Base-by-base conservation (phyloP, 176 grass and related monocot species). In the Triticum urartu region DNA sequence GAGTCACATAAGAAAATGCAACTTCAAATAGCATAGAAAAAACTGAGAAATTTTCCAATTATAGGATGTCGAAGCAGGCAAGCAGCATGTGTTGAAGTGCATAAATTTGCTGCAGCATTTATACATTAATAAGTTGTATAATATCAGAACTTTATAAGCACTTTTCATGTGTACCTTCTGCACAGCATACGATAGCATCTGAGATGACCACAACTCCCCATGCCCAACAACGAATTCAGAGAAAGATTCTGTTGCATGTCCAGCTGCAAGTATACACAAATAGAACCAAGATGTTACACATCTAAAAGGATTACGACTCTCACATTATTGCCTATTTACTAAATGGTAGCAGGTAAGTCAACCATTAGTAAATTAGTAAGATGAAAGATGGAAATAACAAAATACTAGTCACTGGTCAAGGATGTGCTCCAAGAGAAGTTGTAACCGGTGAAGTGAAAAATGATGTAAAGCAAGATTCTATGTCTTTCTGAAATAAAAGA, bases 181-280 rank as follows among this genome's bases (percentile, higher is more conserved):
- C 88, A 99, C 95, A 35, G 87, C 92, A 91, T 88, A 93, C 2
- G 92, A 96, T 63, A 99, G 43, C 97, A 99, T 94, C 68, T 96
- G 94, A 68, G 94, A 87, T 85, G 97, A 99, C 97, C 97, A 99
- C 88, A 99, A 88, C 43, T 99, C 97, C 52, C 97, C 97, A 91
- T 99, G 89, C 59, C 94, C 97, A 77, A 96, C 97, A 83, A 99
- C 92, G 64, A 99, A 99, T 79, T 99, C 97, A 24, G 97, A 91
- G 82, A 98, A 98, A 77, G 97, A 96, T 86, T 99, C 94, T 33
- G 97, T 99, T 25, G 88, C 94, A 88, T 99, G 94, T 79, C 97
- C 97, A 92, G 94, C 97, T 99, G 86, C 89, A 95, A 86, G 89
- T 20, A 66, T 78, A 87, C 62, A 81, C 62, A 74, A 30, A 20